Conservation (phyloP, 495 filamentous ascomycete species). For the Annulohypoxylon maeteangense region DNA sequence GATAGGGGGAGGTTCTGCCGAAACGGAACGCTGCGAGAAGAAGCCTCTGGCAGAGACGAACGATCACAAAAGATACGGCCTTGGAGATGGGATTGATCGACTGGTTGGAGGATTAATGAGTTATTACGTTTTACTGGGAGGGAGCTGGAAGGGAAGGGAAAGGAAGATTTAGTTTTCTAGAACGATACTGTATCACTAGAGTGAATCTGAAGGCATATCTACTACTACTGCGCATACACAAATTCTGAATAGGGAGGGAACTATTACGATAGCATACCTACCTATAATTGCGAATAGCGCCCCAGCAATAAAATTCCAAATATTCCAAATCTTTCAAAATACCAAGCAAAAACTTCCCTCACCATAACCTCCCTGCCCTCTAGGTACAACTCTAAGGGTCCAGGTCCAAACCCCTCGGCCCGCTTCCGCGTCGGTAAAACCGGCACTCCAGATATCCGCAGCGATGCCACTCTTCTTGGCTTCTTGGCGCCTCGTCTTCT, state of each 20-base stretch:
- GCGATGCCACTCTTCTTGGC: neutral
- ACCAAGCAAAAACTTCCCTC: neutral
- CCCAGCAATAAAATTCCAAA: neutral
- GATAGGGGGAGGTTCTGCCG: slow-evolving; percentile 16
- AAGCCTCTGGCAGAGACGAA: neutral
- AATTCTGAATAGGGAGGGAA: neutral
- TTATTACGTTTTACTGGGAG: neutral
- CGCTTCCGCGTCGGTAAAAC: neutral
- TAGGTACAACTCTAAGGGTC: neutral
- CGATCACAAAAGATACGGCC: neutral
- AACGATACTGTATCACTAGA: slow-evolving; percentile 22
- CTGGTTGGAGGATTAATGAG: neutral
- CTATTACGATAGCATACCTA: neutral
- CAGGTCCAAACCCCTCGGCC: neutral
- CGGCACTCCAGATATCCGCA: neutral
- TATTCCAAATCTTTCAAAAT: neutral
- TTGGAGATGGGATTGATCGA: neutral
- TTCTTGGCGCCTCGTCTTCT: neutral
- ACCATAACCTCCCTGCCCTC: neutral
- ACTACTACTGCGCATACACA: neutral
- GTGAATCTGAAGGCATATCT: slow-evolving; percentile 7
- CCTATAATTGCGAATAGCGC: slow-evolving; percentile 1
- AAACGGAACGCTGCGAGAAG: neutral
- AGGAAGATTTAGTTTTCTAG: neutral
- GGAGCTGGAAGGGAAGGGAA: neutral